phyloP scores from a whole-genome alignment of 371 early-diverging fungal genomes.

The Rhizopus microsporus region DNA sequence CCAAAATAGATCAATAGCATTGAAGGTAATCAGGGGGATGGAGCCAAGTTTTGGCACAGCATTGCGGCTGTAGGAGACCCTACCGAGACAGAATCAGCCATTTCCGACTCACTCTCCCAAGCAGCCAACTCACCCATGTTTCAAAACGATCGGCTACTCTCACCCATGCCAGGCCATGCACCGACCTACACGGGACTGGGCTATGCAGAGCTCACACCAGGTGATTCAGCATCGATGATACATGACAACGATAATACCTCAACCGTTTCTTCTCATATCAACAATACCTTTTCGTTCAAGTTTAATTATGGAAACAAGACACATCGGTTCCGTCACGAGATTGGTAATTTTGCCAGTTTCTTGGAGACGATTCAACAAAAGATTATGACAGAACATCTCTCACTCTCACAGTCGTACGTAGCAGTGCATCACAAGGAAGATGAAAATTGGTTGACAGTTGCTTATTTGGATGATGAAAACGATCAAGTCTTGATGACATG shows the following conservation, averaged over 20 bases:
- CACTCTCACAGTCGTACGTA: constrained; percentile 31
- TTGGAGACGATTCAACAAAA: constrained; percentile 48
- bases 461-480: constrained; percentile 87
- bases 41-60: constrained; percentile 58
- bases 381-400: constrained; percentile 27
- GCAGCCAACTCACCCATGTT: constrained; percentile 42
- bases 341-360: constrained; percentile 51
- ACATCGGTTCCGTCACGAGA: constrained; percentile 70
- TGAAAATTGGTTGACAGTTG: constrained; percentile 59
- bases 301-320: constrained; percentile 68
- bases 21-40: constrained; percentile 50
- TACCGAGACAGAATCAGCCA: constrained; percentile 47
- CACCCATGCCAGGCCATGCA: constrained; percentile 29
- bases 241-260: constrained; percentile 31
- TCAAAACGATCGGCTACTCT: constrained; percentile 13
- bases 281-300: constrained; percentile 72
- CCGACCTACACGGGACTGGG: constrained; percentile 25
- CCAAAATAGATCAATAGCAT: constrained; percentile 32
- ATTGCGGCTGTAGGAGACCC: constrained; percentile 47
- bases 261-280: constrained; percentile 28
- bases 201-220: constrained; percentile 38
- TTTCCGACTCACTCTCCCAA: constrained; percentile 54
- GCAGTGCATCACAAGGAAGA: constrained; percentile 6
- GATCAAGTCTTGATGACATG: constrained; percentile 78
- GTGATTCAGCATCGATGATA: constrained; percentile 32